Evolutionary conservation across 805 yeast species (phyloP).

Genomic region (Candida multigemmis): DNA sequence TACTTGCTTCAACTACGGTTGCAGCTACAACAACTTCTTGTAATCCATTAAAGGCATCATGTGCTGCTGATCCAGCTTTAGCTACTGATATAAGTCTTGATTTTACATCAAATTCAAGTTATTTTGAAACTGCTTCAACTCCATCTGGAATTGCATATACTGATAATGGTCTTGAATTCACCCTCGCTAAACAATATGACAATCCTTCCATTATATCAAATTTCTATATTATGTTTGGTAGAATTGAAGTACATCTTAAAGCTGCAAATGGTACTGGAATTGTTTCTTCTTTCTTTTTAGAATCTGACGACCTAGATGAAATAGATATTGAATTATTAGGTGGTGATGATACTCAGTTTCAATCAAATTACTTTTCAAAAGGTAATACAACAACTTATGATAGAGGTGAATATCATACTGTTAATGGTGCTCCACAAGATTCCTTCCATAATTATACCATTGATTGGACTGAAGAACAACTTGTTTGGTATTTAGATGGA

Average conservation of each 20-base stretch:
- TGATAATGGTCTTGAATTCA: constrained; percentile 50
- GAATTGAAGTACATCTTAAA: constrained; percentile 56
- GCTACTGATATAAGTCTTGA: constrained; percentile 44
- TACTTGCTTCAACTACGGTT: too few species aligned
- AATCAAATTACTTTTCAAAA: constrained; percentile 70
- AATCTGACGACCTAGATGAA: constrained; percentile 78
- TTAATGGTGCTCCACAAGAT: constrained; percentile 41
- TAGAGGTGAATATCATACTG: constrained; percentile 64
- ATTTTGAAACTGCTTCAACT: constrained; percentile 32
- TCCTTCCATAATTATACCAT: constrained; percentile 67
- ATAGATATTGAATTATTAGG: constrained; percentile 84
- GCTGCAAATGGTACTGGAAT: constrained; percentile 74
- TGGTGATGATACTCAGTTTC: constrained; percentile 64
- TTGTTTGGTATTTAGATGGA: constrained; percentile 70
- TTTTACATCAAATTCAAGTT: constrained; percentile 38
- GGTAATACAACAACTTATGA: constrained; percentile 71
- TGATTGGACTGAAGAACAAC: constrained; percentile 64
- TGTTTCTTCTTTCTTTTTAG: constrained; percentile 70
- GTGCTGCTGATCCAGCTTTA: constrained; percentile 46
- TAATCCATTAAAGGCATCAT: constrained; percentile 15
- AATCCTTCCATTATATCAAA: constrained; percentile 69
- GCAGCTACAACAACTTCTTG: constrained; percentile 9
- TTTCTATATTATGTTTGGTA: constrained; percentile 82
- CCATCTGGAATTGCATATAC: constrained; percentile 25
- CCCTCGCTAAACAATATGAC: constrained; percentile 52